A percentile compares a stretch with the other conserved stretches of the same genome.
Conservation (phyloP, 352 stramenopile species). For the Phytophthora foliorum region DNA sequence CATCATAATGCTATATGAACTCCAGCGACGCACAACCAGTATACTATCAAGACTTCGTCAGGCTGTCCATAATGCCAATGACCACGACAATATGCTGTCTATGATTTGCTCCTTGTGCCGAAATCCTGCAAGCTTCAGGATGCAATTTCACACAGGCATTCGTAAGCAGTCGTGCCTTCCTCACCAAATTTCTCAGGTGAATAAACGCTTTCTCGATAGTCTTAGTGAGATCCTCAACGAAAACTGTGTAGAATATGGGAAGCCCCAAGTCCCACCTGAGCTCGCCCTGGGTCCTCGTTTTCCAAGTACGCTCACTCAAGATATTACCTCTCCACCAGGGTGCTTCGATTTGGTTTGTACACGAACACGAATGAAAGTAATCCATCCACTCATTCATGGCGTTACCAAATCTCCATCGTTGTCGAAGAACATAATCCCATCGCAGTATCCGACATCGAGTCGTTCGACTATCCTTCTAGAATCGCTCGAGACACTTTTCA, state of each 20-base stretch:
- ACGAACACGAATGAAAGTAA: not conserved
- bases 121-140: conserved; percentile 20
- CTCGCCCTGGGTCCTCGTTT: not conserved
- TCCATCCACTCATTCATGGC: not conserved
- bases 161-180: conserved; percentile 23
- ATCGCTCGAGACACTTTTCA: conserved; percentile 31
- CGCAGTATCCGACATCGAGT: not conserved
- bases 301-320: not conserved
- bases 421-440: not conserved
- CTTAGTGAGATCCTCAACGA: conserved; percentile 12
- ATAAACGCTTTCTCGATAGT: conserved; percentile 17
- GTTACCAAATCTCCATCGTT: not conserved
- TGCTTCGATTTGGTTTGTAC: not conserved
- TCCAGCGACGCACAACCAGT: conserved; percentile 7
- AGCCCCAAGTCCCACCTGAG: too few relatives aligned
- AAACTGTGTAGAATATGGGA: not conserved
- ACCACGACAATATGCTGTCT: conserved; percentile 17
- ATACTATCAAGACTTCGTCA: conserved; percentile 16
- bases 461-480: conserved; percentile 20
- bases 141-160: conserved; percentile 7
- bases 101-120: conserved; percentile 25
- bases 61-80: not conserved
- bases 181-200: conserved; percentile 17
- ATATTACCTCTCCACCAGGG: not conserved
- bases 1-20: conserved; percentile 20